Conservation (phyloP, 202 grass and related monocot genomes). For the Tripidium arundinaceum region DNA sequence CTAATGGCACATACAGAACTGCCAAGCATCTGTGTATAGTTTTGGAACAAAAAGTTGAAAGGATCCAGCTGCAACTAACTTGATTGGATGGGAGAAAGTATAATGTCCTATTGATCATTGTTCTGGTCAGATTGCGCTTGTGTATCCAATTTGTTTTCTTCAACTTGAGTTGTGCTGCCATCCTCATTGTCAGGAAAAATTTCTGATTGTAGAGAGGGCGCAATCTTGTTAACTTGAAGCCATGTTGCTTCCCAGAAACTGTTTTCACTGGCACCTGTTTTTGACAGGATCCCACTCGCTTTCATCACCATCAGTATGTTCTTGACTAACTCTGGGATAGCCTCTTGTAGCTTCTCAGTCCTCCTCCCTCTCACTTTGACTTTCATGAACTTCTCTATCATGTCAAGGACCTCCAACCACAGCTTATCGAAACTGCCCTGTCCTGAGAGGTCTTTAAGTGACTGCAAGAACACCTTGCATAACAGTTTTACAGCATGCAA, state of each 20-base stretch:
- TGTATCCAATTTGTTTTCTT: conserved; percentile 31
- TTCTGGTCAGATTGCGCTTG: conserved; percentile 17
- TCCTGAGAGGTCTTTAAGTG: no score
- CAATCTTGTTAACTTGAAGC: conserved; percentile 74
- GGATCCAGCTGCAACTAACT: background rate
- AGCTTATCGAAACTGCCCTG: no score
- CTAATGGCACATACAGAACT: background rate
- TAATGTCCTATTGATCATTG: conserved; percentile 11
- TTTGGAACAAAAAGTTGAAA: background rate
- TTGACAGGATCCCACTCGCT: conserved; percentile 53
- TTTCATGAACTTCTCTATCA: no score
- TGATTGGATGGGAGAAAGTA: conserved; percentile 9
- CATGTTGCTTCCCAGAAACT: conserved; percentile 84
- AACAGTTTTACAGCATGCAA: no score
- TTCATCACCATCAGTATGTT: no score
- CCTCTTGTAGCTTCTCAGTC: background rate
- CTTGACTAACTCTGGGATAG: no score
- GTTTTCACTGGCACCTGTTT: conserved; percentile 35
- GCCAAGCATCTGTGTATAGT: conserved; percentile 28
- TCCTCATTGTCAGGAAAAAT: conserved; percentile 56
- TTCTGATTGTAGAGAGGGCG: conserved; percentile 59
- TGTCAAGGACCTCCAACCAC: no score
- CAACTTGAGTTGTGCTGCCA: background rate
- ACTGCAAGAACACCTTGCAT: no score
- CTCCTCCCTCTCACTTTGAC: no score